Evolutionary conservation across 2,329 filamentous ascomycete species (phyloP).

Genomic region (Fusarium oxysporum): DNA sequence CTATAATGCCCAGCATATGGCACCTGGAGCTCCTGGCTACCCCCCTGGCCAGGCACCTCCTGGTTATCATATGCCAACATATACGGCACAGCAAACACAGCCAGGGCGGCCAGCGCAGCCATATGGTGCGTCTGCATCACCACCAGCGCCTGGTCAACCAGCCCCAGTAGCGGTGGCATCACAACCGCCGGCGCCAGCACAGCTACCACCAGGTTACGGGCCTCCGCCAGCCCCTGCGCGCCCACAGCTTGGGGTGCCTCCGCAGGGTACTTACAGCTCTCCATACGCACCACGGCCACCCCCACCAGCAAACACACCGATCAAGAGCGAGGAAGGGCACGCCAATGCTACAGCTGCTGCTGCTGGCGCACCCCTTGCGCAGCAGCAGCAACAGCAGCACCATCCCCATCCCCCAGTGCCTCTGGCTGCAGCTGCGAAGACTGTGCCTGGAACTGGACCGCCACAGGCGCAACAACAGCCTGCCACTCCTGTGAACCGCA

Average conservation of each 20-base stretch:
- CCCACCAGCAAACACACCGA: constrained; percentile 39
- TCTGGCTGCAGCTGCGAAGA: constrained; percentile 32
- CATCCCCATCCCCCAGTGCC: constrained; percentile 20
- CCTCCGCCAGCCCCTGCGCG: constrained; percentile 52
- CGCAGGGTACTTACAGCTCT: constrained; percentile 52
- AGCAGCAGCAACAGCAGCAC: constrained; percentile 26
- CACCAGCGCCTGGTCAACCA: constrained; percentile 42
- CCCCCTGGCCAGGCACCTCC: constrained; percentile 49
- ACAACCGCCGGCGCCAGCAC: constrained; percentile 51
- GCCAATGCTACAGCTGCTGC: constrained; percentile 9
- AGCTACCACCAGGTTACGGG: constrained; percentile 50
- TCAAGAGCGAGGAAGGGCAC: constrained; percentile 49
- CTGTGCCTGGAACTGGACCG: constrained; percentile 33
- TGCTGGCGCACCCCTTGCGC: constrained; percentile 11
- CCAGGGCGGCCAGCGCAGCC: constrained; percentile 47
- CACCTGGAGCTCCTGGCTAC: constrained; percentile 49
- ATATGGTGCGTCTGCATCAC: constrained; percentile 46
- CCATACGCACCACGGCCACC: constrained; percentile 53
- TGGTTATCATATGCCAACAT: constrained; percentile 52
- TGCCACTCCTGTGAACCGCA: constrained; percentile 37
- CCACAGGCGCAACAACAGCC: constrained; percentile 27
- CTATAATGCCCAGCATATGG: constrained; percentile 52
- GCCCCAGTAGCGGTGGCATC: constrained; percentile 36
- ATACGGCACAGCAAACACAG: constrained; percentile 48
- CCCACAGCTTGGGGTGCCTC: constrained; percentile 48